A percentile compares a stretch with the other conserved stretches of the same genome.
Evolutionary conservation across 2,329 filamentous ascomycete species (phyloP).

Genomic region (Scortechinia acanthostroma): DNA sequence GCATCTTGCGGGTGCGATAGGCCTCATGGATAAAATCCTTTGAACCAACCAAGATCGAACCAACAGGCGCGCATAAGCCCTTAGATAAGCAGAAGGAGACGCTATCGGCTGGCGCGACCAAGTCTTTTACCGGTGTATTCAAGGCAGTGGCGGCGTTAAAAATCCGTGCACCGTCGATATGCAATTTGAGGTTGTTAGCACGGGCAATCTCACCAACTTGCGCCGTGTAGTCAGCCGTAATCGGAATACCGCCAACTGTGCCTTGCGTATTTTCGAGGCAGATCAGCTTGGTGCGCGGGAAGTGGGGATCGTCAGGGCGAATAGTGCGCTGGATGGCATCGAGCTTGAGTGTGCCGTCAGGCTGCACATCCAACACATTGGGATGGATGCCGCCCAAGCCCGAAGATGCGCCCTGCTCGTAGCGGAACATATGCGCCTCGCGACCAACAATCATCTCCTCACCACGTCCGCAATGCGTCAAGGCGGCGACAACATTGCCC

Average conservation of each 20-base stretch:
- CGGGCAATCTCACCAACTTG: too few relatives aligned
- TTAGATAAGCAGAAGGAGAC: slow-evolving; percentile 77
- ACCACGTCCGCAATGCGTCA: too few relatives aligned
- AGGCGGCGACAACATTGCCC: too few relatives aligned
- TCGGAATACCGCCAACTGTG: too few relatives aligned
- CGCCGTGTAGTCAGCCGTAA: too few relatives aligned
- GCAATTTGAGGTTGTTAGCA: too few relatives aligned
- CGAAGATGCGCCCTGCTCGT: slow-evolving; percentile 52
- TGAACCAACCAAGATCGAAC: slow-evolving; percentile 62
- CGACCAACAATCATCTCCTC: too few relatives aligned
- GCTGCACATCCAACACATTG: slow-evolving; percentile 68
- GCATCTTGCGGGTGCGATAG: slow-evolving; percentile 52
- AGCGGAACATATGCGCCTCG: slow-evolving; percentile 69
- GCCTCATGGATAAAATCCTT: slow-evolving; percentile 24
- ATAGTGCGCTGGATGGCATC: too few relatives aligned
- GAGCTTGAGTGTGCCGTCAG: too few relatives aligned
- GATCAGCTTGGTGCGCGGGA: slow-evolving; percentile 74
- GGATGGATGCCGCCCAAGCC: slow-evolving; percentile 49
- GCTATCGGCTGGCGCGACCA: slow-evolving; percentile 64
- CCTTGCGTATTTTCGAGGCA: slow-evolving; percentile 80
- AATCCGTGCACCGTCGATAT: slow-evolving; percentile 73
- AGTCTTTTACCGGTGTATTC: slow-evolving; percentile 61
- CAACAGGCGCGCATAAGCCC: slow-evolving; percentile 74
- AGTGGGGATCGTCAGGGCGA: too few relatives aligned
- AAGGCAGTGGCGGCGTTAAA: slow-evolving; percentile 75